Evolutionary conservation across 73 alveolate genomes (phyloP).

Genomic region (Tetrahymena borealis): DNA sequence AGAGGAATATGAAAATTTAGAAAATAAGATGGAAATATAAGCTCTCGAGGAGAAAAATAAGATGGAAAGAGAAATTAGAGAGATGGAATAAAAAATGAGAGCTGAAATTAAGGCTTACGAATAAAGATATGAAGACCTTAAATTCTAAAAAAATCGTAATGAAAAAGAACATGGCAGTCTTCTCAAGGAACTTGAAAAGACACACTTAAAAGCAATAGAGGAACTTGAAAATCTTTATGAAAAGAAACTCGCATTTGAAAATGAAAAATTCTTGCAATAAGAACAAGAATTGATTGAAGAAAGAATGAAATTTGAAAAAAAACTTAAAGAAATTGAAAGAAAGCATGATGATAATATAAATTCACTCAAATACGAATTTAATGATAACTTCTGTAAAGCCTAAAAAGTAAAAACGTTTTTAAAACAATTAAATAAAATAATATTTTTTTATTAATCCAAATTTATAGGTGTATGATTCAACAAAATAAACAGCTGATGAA

Average conservation of each 20-base stretch:
- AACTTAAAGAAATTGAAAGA: conserved; percentile 53
- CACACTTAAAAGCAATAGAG: conserved; percentile 70
- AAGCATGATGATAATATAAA: conserved; percentile 23
- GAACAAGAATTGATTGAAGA: conserved; percentile 74
- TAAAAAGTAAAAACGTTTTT: background rate
- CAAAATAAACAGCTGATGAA: conserved; percentile 56
- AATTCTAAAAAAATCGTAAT: conserved; percentile 50
- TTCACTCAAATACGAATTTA: conserved; percentile 15
- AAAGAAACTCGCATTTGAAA: conserved; percentile 66
- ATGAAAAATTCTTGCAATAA: conserved; percentile 58
- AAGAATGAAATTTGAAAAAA: conserved; percentile 59
- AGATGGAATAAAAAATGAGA: conserved; percentile 53
- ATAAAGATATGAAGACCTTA: conserved; percentile 63
- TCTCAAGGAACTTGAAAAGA: conserved; percentile 68
- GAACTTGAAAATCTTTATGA: conserved; percentile 74
- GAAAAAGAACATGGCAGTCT: conserved; percentile 68
- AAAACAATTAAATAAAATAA: background rate
- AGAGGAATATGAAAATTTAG: conserved; percentile 60
- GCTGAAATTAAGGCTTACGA: conserved; percentile 56
- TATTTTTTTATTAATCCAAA: background rate
- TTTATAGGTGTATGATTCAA: conserved; percentile 57
- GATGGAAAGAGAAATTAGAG: background rate
- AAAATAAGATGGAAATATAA: conserved; percentile 62
- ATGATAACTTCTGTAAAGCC: conserved; percentile 11
- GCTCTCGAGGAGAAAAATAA: conserved; percentile 43